Conservation (phyloP, 2,329 filamentous ascomycete genomes). For the Trichoderma citrinoviride region DNA sequence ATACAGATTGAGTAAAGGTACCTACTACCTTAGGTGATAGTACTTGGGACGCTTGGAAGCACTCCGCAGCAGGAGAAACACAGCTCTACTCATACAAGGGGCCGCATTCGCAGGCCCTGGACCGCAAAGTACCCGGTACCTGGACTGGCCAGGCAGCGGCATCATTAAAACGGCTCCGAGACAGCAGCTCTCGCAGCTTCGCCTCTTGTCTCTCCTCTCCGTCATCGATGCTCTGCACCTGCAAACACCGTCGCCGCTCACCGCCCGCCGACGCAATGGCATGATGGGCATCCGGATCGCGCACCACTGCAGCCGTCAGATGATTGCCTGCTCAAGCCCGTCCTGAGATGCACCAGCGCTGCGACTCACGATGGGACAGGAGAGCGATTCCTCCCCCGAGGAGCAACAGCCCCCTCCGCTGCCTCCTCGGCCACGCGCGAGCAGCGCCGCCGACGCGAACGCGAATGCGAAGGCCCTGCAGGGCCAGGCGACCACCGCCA, state of each 20-base stretch:
- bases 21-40: too few relatives aligned
- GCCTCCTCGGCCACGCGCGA: constrained; percentile 49
- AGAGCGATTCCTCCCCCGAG: constrained; percentile 36
- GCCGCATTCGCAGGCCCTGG: neutral
- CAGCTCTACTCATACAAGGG: neutral
- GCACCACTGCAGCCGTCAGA: neutral
- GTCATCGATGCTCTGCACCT: neutral
- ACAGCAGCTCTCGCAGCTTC: neutral
- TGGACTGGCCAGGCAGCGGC: neutral
- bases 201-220: neutral
- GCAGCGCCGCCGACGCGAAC: constrained; percentile 37
- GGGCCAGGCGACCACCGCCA: constrained; percentile 76
- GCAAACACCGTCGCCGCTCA: constrained; percentile 2
- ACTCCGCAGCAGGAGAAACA: too few relatives aligned
- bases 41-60: too few relatives aligned
- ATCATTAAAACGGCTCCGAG: neutral
- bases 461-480: constrained; percentile 44
- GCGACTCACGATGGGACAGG: constrained; percentile 31
- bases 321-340: neutral
- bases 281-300: constrained; percentile 16
- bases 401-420: constrained; percentile 52
- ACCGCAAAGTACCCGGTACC: neutral
- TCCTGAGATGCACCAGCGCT: constrained; percentile 32
- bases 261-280: constrained; percentile 18
- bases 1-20: too few relatives aligned